Conservation (phyloP, 768 basidiomycete species). For the Lactifluus echinatus region DNA sequence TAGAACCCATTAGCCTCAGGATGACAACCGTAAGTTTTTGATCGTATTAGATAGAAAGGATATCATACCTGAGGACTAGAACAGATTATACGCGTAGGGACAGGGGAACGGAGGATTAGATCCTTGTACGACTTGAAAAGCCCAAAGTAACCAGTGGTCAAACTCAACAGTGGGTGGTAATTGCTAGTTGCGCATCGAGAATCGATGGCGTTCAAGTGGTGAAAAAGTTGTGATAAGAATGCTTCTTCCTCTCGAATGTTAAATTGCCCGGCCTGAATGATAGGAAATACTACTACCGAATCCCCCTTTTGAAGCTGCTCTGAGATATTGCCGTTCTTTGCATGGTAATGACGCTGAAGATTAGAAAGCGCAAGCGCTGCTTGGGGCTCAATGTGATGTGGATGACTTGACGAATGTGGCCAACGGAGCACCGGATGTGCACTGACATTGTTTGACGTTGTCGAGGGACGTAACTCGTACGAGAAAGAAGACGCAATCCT, state of each 20-base stretch:
- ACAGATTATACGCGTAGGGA: conserved; percentile 66
- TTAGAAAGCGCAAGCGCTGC: conserved; percentile 46
- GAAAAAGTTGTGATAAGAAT: conserved; percentile 48
- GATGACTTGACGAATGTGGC: conserved; percentile 56
- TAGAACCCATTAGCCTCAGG: conserved; percentile 91
- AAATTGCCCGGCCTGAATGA: conserved; percentile 88
- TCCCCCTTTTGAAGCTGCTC: conserved; percentile 17
- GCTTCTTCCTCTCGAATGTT: conserved; percentile 79
- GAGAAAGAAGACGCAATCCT: conserved; percentile 62
- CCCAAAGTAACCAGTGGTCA: conserved; percentile 96
- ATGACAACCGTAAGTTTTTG: neutral
- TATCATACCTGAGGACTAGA: conserved; percentile 72
- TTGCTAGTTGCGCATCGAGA: neutral
- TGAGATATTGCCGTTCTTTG: conserved; percentile 5
- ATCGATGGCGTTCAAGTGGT: conserved; percentile 20
- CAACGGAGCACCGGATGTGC: conserved; percentile 40
- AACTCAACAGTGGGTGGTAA: conserved; percentile 47
- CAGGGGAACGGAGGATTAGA: conserved; percentile 48
- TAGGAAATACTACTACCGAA: conserved; percentile 58
- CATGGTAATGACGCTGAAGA: conserved; percentile 44
- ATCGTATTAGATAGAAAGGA: neutral
- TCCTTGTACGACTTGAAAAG: conserved; percentile 74
- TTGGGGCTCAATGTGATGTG: conserved; percentile 57
- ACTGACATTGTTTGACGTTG: conserved; percentile 29
- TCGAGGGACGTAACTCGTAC: conserved; percentile 41